Evolutionary conservation across 2,329 filamentous ascomycete species (phyloP), one percentile per base, ranked within the genome.

Genomic region (Graphiopsis chlorocephala): DNA sequence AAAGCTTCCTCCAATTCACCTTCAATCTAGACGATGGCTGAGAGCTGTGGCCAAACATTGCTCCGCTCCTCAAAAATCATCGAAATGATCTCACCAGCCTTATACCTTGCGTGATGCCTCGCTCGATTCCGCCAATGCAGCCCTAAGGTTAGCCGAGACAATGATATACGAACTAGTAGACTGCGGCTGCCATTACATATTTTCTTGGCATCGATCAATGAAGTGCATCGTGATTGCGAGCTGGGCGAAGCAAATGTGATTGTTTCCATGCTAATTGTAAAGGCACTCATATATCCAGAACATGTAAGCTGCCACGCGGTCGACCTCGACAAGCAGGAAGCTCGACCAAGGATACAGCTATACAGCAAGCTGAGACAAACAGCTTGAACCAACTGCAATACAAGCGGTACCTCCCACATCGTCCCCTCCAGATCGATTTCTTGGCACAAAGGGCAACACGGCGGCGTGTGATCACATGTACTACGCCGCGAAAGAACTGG

Each of bases 171-270:
- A n/a, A 50, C 57, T 60, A 60, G 42, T 28, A 15, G 12, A 23
- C 28, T 4, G n/a, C 52, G 58, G 42, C 58, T 61, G 45, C 26
- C 29, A 5, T 35, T 61, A 48, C 29, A 50, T 61, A 17, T 50
- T 31, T 23, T 7, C 42, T 61, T 61, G 58, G 58, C 58, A 61
- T 61, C 58, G 58, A 60, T 29, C 28, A 52, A 23, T 38, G 11
- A 29, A 35, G 23, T 28, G 35, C 55, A 58, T 58, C 55, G 35
- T 58, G 38, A 55, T 45, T 45, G 38, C 10, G 38, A 20, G n/a
- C 38, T 20, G 38, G n/a, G n/a, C n/a, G 38, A 45, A 45, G 38
- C n/a, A 45, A 45, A n/a, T 45, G 8, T 20, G 4, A 6, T 45
- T 20, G 35, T 15, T 38, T 15, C 3, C 2, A 15, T n/a, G 10